Evolutionary conservation across 2,329 filamentous ascomycete species (phyloP).

Genomic region (Nemania bipapillata): DNA sequence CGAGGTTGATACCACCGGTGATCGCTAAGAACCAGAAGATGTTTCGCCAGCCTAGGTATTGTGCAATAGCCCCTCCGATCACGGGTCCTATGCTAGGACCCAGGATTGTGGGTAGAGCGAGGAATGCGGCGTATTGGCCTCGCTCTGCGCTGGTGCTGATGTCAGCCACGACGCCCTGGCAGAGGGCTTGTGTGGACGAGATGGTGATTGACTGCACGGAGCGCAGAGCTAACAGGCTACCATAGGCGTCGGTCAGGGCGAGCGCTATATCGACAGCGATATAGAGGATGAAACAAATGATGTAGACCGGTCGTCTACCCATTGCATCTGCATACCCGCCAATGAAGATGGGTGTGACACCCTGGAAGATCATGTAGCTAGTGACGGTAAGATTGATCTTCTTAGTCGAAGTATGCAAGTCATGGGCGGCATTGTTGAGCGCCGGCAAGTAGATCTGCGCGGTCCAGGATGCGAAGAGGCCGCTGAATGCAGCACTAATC

Average conservation of each 20-base stretch:
- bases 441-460: constrained; percentile 47
- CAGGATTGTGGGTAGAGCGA: constrained; percentile 56
- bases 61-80: constrained; percentile 36
- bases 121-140: constrained; percentile 62
- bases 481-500: constrained; percentile 44
- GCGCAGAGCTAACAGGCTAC: constrained; percentile 58
- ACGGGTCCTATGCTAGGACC: constrained; percentile 51
- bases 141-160: constrained; percentile 65
- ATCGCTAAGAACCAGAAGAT: constrained; percentile 47
- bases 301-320: constrained; percentile 59
- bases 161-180: constrained; percentile 64
- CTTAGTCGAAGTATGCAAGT: constrained; percentile 40
- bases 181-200: constrained; percentile 64
- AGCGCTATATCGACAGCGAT: constrained; percentile 57
- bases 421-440: constrained; percentile 42
- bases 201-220: constrained; percentile 62
- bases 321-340: constrained; percentile 59
- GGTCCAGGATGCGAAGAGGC: constrained; percentile 45
- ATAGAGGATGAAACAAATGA: constrained; percentile 58
- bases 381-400: constrained; percentile 53
- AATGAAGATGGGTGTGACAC: constrained; percentile 61
- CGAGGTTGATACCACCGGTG: constrained; percentile 36
- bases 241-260: constrained; percentile 55
- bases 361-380: constrained; percentile 62
- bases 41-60: constrained; percentile 43